A percentile compares a stretch with the other conserved stretches of the same genome.
These are phyloP conservation scores for Salix caprea DNA, from an alignment of 345 rosid species.

Conservation along the genomic window DNA sequence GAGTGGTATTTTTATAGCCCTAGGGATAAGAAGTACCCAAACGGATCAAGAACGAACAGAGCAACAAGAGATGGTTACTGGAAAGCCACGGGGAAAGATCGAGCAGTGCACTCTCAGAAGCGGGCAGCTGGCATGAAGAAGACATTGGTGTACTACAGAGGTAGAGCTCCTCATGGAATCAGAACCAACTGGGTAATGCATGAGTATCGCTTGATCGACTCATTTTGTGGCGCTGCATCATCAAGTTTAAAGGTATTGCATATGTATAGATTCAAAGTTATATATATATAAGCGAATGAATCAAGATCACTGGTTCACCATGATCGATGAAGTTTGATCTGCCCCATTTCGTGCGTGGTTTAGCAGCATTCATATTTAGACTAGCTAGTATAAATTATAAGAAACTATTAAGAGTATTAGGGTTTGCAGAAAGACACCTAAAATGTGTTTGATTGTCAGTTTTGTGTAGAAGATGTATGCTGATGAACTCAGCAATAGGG, in stretches of 20 bases:
- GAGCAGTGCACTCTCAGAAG: slow-evolving; percentile 43
- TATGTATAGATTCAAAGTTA: too few species aligned
- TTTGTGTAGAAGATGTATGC: background rate
- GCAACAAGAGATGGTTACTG: slow-evolving; percentile 71
- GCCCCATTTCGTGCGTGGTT: background rate
- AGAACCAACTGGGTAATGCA: slow-evolving; percentile 81
- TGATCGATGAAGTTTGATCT: background rate
- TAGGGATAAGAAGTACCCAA: slow-evolving; percentile 75
- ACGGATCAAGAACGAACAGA: slow-evolving; percentile 71
- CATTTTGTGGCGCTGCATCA: slow-evolving; percentile 22
- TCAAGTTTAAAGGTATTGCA: slow-evolving; percentile 31
- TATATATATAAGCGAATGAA: too few species aligned
- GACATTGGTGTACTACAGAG: slow-evolving; percentile 69
- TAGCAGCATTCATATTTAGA: background rate
- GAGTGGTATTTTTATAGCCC: slow-evolving; percentile 82
- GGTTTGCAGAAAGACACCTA: background rate
- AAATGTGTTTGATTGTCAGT: background rate
- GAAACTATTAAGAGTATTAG: background rate
- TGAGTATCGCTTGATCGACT: slow-evolving; percentile 54
- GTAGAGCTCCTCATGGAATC: slow-evolving; percentile 53
- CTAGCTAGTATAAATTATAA: background rate
- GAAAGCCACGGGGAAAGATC: slow-evolving; percentile 78
- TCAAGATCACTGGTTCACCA: background rate
- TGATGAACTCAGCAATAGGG: background rate
- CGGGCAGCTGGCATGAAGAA: slow-evolving; percentile 66